Percentiles rank a stretch among this genome's conserved stretches.
phyloP scores from a whole-genome alignment of 805 yeast species.

The Candida dendrica region DNA sequence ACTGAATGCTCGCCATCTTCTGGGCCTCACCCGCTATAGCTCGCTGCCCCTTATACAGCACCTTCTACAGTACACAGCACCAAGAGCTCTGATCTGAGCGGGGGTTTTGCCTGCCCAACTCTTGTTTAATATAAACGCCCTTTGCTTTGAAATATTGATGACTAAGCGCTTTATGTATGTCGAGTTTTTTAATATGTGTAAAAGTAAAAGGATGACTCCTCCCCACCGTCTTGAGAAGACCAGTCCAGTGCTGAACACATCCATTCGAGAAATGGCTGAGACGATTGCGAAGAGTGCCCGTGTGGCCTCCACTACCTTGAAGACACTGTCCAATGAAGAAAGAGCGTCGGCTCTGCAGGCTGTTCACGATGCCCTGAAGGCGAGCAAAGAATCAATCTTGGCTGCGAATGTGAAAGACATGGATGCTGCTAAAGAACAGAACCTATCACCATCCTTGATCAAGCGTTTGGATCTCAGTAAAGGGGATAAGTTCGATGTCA shows the following conservation, averaged over 20 bases:
- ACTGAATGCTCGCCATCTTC: constrained; percentile 9
- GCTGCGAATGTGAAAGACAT: constrained; percentile 72
- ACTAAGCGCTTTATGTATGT: too few species aligned
- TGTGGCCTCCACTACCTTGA: constrained; percentile 73
- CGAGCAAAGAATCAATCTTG: constrained; percentile 53
- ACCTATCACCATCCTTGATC: constrained; percentile 62
- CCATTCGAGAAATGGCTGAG: constrained; percentile 40
- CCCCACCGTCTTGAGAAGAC: too few species aligned
- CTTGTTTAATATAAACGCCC: too few species aligned
- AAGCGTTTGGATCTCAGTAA: constrained; percentile 79
- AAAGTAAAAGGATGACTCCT: too few species aligned
- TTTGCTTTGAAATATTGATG: too few species aligned
- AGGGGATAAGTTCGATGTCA: constrained; percentile 81
- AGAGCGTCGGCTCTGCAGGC: constrained; percentile 67
- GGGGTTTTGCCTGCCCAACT: too few species aligned
- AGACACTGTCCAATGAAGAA: constrained; percentile 66
- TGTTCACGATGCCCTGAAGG: constrained; percentile 63
- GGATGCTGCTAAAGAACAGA: constrained; percentile 54
- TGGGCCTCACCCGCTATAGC: too few species aligned
- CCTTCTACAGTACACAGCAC: too few species aligned
- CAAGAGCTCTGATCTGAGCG: too few species aligned
- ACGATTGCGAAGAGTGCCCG: constrained; percentile 76
- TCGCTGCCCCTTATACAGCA: too few species aligned
- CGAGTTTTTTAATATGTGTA: too few species aligned
- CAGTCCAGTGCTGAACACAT: background rate